These are phyloP conservation scores for Agaricus sinodeliciosus DNA, from an alignment of 768 basidiomycete species.

Conservation along the genomic window DNA sequence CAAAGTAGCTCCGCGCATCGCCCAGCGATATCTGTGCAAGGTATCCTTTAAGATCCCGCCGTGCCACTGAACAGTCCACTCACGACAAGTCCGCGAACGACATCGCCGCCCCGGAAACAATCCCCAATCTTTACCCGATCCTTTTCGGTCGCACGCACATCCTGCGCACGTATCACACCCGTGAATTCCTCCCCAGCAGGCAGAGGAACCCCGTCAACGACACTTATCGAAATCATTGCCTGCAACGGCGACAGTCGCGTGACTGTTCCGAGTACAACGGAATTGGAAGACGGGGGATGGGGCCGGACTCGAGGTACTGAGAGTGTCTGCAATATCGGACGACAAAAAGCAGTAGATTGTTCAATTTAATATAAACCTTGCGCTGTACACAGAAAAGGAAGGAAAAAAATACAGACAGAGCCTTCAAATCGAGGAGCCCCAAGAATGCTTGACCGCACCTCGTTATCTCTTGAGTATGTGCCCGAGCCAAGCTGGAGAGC, in stretches of 20 bases:
- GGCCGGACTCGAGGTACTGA: slow-evolving; percentile 62
- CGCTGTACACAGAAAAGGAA: slow-evolving; percentile 7
- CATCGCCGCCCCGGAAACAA: slow-evolving; percentile 89
- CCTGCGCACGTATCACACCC: slow-evolving; percentile 83
- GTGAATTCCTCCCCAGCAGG: slow-evolving; percentile 83
- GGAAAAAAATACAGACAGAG: slow-evolving; percentile 50
- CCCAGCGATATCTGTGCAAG: slow-evolving; percentile 75
- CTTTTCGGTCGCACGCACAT: slow-evolving; percentile 86
- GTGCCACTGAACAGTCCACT: slow-evolving; percentile 20
- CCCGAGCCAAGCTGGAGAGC: slow-evolving; percentile 57
- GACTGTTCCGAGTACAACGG: slow-evolving; percentile 77
- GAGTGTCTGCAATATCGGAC: slow-evolving; percentile 38
- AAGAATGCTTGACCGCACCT: slow-evolving; percentile 63
- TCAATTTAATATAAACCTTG: slow-evolving; percentile 8
- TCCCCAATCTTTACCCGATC: slow-evolving; percentile 86
- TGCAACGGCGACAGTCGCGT: slow-evolving; percentile 80
- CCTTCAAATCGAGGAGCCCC: slow-evolving; percentile 57
- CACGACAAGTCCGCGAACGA: slow-evolving; percentile 82
- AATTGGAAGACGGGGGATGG: slow-evolving; percentile 66
- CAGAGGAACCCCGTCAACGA: slow-evolving; percentile 82
- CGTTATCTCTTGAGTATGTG: slow-evolving; percentile 56
- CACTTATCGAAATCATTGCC: slow-evolving; percentile 76
- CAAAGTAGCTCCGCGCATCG: slow-evolving; percentile 86
- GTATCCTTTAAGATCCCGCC: neutral
- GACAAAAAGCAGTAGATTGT: slow-evolving; percentile 14